These are phyloP conservation scores for Chlamydomonas sp. DNA, from an alignment of 139 green algal genomes.

Conservation along the genomic window DNA sequence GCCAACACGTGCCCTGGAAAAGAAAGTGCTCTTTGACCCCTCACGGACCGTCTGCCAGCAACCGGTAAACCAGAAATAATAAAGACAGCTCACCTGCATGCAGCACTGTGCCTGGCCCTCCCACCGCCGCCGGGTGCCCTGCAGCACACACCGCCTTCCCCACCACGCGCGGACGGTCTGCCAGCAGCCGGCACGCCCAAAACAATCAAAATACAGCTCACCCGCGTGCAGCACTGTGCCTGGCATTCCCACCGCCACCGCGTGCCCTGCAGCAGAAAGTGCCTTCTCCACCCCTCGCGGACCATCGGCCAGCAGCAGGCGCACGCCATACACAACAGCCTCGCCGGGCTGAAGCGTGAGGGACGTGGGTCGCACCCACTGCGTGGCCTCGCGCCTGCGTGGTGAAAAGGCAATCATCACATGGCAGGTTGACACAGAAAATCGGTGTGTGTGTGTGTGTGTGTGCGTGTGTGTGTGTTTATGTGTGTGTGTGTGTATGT, in stretches of 20 bases:
- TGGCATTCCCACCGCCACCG: conserved; percentile 13
- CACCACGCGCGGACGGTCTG: too few species aligned
- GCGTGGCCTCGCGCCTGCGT: background rate
- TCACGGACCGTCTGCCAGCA: too few species aligned
- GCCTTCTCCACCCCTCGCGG: conserved; percentile 10
- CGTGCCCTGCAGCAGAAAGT: conserved; percentile 14
- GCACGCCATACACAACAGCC: conserved; percentile 1
- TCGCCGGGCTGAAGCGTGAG: background rate
- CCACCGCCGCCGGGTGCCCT: too few species aligned
- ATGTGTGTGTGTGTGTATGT: background rate
- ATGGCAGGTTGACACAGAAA: background rate
- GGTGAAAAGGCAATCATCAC: background rate
- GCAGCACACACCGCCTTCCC: too few species aligned
- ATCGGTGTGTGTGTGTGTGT: background rate
- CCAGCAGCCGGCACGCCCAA: too few species aligned
- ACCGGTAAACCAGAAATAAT: too few species aligned
- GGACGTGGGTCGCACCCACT: conserved; percentile 8
- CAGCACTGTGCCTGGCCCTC: too few species aligned
- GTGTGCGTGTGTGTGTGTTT: conserved; percentile 1
- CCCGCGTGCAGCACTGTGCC: conserved; percentile 13
- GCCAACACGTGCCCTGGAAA: too few species aligned
- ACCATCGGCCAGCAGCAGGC: background rate
- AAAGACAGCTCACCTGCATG: too few species aligned
- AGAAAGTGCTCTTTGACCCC: too few species aligned
- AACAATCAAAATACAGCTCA: too few species aligned